Conservation (phyloP, 768 basidiomycete genomes). For the Glaciozyma martinii region DNA sequence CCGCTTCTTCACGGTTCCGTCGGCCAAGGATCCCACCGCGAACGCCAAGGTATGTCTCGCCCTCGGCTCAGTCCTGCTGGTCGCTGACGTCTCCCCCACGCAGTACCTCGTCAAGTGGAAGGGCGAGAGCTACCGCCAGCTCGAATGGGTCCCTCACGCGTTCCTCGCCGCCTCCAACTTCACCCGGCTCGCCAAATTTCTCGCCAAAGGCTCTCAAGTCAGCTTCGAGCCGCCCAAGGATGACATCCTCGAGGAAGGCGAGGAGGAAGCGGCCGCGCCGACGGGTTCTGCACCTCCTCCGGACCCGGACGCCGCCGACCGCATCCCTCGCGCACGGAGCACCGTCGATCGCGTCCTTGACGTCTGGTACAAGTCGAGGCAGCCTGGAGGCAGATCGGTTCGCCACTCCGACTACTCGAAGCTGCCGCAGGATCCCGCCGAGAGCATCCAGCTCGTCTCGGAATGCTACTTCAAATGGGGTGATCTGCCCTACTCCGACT, state of each 20-base stretch:
- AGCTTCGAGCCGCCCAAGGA: conserved; percentile 24
- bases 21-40: conserved; percentile 21
- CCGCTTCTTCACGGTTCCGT: conserved; percentile 13
- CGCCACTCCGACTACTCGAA: neutral
- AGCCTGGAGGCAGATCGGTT: neutral
- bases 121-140: conserved; percentile 26
- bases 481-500: conserved; percentile 64
- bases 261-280: conserved; percentile 8
- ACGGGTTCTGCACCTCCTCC: conserved; percentile 44
- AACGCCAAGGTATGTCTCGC: conserved; percentile 11
- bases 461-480: conserved; percentile 91
- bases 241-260: conserved; percentile 29
- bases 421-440: conserved; percentile 48
- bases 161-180: conserved; percentile 23
- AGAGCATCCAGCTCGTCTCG: conserved; percentile 55
- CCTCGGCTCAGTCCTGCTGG: neutral
- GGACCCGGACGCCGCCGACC: conserved; percentile 55
- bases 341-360: conserved; percentile 88
- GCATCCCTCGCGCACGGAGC: conserved; percentile 64
- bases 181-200: conserved; percentile 29
- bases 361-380: conserved; percentile 41
- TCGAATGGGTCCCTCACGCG: conserved; percentile 33
- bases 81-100: neutral
- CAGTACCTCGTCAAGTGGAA: conserved; percentile 36
- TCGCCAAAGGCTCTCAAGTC: conserved; percentile 27